Evolutionary conservation across 116 monocot species (phyloP).

Genomic region (Iris pallida): DNA sequence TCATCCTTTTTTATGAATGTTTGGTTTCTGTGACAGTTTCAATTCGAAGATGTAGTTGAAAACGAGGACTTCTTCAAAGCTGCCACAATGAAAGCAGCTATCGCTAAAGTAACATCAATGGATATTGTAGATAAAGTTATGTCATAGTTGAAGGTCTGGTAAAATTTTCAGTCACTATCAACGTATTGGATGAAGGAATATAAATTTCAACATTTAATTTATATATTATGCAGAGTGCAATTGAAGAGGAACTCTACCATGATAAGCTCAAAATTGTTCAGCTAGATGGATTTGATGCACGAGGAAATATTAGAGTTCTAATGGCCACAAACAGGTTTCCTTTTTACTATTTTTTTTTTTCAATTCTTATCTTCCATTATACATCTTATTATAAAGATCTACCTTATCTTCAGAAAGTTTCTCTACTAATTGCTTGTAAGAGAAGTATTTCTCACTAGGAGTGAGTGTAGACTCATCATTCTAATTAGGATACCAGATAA

Average conservation of each 20-base stretch:
- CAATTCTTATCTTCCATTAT: too few relatives aligned
- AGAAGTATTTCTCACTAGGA: too few relatives aligned
- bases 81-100: slow-evolving; percentile 60
- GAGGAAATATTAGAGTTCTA: slow-evolving; percentile 88
- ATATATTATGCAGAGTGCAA: slow-evolving; percentile 42
- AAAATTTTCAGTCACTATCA: not conserved
- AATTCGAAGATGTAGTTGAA: slow-evolving; percentile 89
- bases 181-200: not conserved
- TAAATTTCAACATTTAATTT: slow-evolving; percentile 1
- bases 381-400: too few relatives aligned
- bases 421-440: too few relatives aligned
- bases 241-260: slow-evolving; percentile 76
- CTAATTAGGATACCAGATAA: too few relatives aligned
- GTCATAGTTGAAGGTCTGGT: slow-evolving; percentile 60
- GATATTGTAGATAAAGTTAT: slow-evolving; percentile 66
- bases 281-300: slow-evolving; percentile 90
- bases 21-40: slow-evolving; percentile 39
- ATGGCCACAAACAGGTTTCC: slow-evolving; percentile 88
- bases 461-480: too few relatives aligned
- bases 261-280: slow-evolving; percentile 97
- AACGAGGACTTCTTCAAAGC: slow-evolving; percentile 87
- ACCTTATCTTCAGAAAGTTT: too few relatives aligned
- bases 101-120: slow-evolving; percentile 58
- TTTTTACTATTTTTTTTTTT: not conserved
- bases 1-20: not conserved